Evolutionary conservation across 164 flowering plant genomes (phyloP).

Genomic region (Aristolochia contorta): DNA sequence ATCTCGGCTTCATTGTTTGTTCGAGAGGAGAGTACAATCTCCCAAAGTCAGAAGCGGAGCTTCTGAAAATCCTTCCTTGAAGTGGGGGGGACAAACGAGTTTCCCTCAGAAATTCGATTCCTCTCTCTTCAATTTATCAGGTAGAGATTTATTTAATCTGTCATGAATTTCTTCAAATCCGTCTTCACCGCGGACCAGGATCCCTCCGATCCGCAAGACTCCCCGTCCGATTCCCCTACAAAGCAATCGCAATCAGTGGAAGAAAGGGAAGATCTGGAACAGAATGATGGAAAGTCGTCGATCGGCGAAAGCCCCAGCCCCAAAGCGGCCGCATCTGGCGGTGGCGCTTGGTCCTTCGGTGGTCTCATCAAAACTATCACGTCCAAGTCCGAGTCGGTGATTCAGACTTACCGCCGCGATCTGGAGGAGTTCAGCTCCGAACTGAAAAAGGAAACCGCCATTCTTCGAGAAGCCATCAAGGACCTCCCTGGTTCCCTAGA

Average conservation of each 20-base stretch:
- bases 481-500: constrained; percentile 66
- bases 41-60: no score
- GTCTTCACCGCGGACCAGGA: constrained; percentile 53
- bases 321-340: constrained; percentile 10
- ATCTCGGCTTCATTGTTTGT: no score
- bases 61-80: no score
- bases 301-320: constrained; percentile 9
- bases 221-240: constrained; percentile 1
- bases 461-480: constrained; percentile 49
- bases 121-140: no score
- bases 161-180: constrained; percentile 65
- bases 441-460: constrained; percentile 53
- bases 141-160: constrained; percentile 5
- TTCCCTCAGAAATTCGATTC: no score
- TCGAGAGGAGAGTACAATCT: no score
- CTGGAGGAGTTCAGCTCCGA: constrained; percentile 69
- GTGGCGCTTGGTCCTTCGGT: constrained; percentile 45
- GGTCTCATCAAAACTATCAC: constrained; percentile 51
- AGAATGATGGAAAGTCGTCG: neutral
- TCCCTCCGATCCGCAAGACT: neutral
- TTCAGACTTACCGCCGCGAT: constrained; percentile 61
- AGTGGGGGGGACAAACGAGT: no score
- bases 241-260: constrained; percentile 1
- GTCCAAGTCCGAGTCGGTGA: constrained; percentile 55
- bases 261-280: constrained; percentile 1